Conservation (phyloP, 768 basidiomycete genomes). For the Mycena latifolia region DNA sequence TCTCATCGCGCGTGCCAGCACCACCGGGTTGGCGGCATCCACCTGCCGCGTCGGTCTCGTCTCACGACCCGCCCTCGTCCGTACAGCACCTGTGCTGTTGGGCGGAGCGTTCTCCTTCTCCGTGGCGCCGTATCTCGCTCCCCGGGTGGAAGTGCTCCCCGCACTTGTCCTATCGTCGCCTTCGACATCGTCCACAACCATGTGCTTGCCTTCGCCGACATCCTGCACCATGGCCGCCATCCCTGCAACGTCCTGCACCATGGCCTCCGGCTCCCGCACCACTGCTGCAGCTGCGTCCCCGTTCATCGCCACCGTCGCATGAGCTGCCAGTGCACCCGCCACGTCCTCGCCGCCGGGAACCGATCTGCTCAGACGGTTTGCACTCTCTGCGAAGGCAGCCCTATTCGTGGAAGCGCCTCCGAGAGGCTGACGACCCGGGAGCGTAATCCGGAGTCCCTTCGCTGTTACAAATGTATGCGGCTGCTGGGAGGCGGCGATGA, state of each 20-base stretch:
- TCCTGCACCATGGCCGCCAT: background rate
- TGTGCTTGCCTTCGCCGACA: background rate
- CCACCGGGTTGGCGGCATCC: background rate
- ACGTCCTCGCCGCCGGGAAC: background rate
- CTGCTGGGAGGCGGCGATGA: conserved; percentile 1
- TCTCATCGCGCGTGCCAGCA: background rate
- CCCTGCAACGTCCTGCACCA: too few relatives aligned
- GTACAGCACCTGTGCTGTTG: background rate
- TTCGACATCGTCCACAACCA: background rate
- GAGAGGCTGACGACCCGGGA: background rate
- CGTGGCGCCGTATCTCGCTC: background rate
- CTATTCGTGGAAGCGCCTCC: background rate
- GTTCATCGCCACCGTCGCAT: background rate
- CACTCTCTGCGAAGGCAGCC: background rate
- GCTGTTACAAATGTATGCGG: background rate
- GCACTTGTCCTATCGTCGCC: background rate
- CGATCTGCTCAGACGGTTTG: background rate
- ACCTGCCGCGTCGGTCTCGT: background rate
- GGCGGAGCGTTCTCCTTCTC: background rate
- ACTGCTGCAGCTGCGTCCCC: background rate
- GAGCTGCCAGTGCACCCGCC: background rate
- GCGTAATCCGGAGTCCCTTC: background rate
- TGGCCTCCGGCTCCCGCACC: too few relatives aligned
- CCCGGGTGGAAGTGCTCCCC: background rate
- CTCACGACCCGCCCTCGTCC: background rate